Percentiles rank a stretch among this genome's conserved stretches.
These are phyloP conservation scores for Aspergillus kassunensis DNA, from an alignment of 495 filamentous ascomycete species.

Conservation along the genomic window DNA sequence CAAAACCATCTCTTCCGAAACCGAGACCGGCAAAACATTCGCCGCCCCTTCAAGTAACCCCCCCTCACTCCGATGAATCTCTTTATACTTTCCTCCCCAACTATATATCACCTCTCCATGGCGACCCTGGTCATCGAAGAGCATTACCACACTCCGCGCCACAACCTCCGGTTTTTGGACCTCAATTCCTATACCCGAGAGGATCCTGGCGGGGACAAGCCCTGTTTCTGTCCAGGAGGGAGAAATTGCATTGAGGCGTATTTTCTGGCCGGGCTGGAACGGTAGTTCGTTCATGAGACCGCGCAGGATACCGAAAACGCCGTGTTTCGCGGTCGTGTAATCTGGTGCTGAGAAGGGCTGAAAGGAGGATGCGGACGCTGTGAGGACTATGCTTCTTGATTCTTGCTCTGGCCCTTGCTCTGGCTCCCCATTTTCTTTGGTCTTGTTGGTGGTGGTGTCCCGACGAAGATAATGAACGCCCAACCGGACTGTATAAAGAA, in stretches of 20 bases:
- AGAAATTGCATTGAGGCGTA: slow-evolving; percentile 35
- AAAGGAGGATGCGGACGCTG: slow-evolving; percentile 34
- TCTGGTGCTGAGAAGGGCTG: slow-evolving; percentile 35
- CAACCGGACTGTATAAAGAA: slow-evolving; percentile 37
- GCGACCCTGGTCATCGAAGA: slow-evolving; percentile 32
- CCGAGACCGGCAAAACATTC: slow-evolving; percentile 11
- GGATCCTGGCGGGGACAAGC: slow-evolving; percentile 22
- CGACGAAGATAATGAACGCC: slow-evolving; percentile 31
- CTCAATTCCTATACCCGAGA: slow-evolving; percentile 20
- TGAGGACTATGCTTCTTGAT: slow-evolving; percentile 33
- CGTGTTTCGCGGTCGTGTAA: slow-evolving; percentile 40
- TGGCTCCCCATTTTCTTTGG: neutral
- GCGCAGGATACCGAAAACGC: slow-evolving; percentile 32
- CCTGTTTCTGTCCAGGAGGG: slow-evolving; percentile 42
- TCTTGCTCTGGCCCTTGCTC: neutral
- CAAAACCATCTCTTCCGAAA: slow-evolving; percentile 18
- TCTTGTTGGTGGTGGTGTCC: slow-evolving; percentile 9
- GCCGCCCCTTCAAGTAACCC: slow-evolving; percentile 21
- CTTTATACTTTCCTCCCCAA: slow-evolving; percentile 32
- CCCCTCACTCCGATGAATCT: slow-evolving; percentile 32
- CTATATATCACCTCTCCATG: slow-evolving; percentile 39
- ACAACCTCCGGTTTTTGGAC: slow-evolving; percentile 35
- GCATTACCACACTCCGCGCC: slow-evolving; percentile 31
- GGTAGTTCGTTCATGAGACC: slow-evolving; percentile 20
- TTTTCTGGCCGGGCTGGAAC: slow-evolving; percentile 4